phyloP scores from a whole-genome alignment of 1,284 basidiomycete species.

The Ustilago curta region DNA sequence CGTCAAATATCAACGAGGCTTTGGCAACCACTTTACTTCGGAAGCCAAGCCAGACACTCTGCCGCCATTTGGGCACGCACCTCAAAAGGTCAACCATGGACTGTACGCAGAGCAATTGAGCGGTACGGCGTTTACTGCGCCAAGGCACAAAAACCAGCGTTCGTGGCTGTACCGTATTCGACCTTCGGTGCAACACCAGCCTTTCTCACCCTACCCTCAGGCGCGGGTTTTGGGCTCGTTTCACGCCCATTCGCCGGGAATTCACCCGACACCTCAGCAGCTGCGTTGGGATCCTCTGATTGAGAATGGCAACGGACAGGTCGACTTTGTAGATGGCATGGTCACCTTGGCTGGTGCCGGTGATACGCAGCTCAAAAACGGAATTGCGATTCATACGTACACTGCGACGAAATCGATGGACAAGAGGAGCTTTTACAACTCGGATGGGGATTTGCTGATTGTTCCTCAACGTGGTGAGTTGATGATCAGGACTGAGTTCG shows the following conservation, averaged over 20 bases:
- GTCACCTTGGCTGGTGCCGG: slow-evolving; percentile 78
- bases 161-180: slow-evolving; percentile 72
- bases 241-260: slow-evolving; percentile 71
- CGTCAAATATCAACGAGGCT: slow-evolving; percentile 52
- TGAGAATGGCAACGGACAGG: slow-evolving; percentile 66
- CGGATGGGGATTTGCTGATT: slow-evolving; percentile 78
- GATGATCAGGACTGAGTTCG: slow-evolving; percentile 79
- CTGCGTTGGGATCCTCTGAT: slow-evolving; percentile 76
- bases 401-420: slow-evolving; percentile 76
- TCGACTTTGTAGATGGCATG: slow-evolving; percentile 76
- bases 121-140: slow-evolving; percentile 76
- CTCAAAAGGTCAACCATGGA: slow-evolving; percentile 76
- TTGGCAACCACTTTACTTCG: slow-evolving; percentile 67
- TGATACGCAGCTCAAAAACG: slow-evolving; percentile 74
- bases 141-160: slow-evolving; percentile 73
- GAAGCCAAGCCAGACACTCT: slow-evolving; percentile 74
- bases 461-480: slow-evolving; percentile 77
- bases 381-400: slow-evolving; percentile 74
- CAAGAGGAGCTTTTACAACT: slow-evolving; percentile 77
- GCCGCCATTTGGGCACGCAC: slow-evolving; percentile 75
- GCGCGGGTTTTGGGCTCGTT: slow-evolving; percentile 71
- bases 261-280: slow-evolving; percentile 77
- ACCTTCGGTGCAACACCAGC: slow-evolving; percentile 79
- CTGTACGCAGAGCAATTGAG: slow-evolving; percentile 77
- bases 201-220: slow-evolving; percentile 75